Base-by-base conservation (phyloP, 225 moss, liverwort and hornwort genomes). In the Thuidium tamariscinum region DNA sequence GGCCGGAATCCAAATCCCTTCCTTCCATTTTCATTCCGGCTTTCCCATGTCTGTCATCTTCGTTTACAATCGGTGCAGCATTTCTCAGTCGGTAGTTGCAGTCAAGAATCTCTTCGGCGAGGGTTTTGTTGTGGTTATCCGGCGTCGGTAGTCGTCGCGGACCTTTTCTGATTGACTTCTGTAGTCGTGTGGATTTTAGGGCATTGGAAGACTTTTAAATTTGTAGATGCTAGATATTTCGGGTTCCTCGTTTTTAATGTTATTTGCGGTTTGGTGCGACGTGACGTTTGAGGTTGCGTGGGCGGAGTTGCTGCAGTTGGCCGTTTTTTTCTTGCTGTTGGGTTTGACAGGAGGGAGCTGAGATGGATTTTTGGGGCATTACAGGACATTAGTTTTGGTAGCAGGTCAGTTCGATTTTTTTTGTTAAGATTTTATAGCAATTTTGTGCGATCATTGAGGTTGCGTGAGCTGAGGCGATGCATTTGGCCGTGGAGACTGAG, bases 41-140 rank as follows among this genome's bases (percentile, higher is more conserved):
- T n/a, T 61, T 54, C 30, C 2, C 16, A 16, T 44, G 48, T 54
- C 34, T 39, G 27, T 48, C 34, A 30, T 56, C 87, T 23, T 54
- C 46, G 19, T 56, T 49, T 32, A 8, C 51, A n/a, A 72, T 87
- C 86, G 23, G 41, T 59, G 71, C 80, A 46, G 83, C 69, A 76
- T 46, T 48, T 73, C 48, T 83, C 10, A 11, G 49, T 20, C 56
- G n/a, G 57, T 26, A 65, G 68, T 68, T 75, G 30, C 72, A 68
- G 26, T 71, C 54, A 42, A 57, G 41, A 81, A 63, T 63, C 66
- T 78, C 59, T 11, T 39, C 26, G 83, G 86, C 83, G 52, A 91
- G 91, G 91, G 89, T 91, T 91, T 91, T 82, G 81, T 82, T 70
- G 71, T 51, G 73, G 82, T 84, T 49, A 65, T 77, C 60, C 56